These are phyloP conservation scores for Ophiostoma sp. DNA, from an alignment of 2,329 filamentous ascomycete genomes.

Conservation along the genomic window DNA sequence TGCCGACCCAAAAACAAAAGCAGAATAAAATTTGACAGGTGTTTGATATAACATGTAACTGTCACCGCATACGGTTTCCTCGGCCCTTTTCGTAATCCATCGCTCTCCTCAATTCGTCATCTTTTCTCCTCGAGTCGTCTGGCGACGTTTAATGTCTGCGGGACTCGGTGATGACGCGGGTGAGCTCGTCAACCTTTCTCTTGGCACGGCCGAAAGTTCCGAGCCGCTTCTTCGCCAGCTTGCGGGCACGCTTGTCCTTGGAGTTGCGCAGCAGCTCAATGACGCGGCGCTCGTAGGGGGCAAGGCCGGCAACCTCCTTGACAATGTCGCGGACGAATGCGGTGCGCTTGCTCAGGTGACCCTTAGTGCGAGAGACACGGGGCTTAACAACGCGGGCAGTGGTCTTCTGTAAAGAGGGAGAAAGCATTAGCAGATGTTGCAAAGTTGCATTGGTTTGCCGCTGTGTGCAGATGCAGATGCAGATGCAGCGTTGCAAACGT, in stretches of 20 bases:
- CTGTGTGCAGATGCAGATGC: background rate
- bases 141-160: conserved; percentile 56
- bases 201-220: conserved; percentile 98
- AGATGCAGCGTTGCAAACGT: background rate
- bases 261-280: conserved; percentile 98
- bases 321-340: conserved; percentile 95
- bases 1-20: conserved; percentile 27
- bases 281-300: conserved; percentile 95
- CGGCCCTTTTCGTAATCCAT: background rate
- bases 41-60: background rate
- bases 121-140: no score
- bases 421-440: background rate
- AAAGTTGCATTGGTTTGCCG: background rate
- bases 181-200: conserved; percentile 99
- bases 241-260: conserved; percentile 98
- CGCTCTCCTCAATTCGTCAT: no score
- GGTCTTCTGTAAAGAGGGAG: conserved; percentile 58
- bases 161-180: conserved; percentile 94
- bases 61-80: background rate
- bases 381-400: conserved; percentile 71
- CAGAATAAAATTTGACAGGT: conserved; percentile 2
- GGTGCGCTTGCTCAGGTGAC: conserved; percentile 93
- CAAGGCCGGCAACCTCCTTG: conserved; percentile 94
- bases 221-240: conserved; percentile 99
- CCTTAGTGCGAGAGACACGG: conserved; percentile 81